phyloP scores from a whole-genome alignment of 306 rosid species.

The Argentina anserina region DNA sequence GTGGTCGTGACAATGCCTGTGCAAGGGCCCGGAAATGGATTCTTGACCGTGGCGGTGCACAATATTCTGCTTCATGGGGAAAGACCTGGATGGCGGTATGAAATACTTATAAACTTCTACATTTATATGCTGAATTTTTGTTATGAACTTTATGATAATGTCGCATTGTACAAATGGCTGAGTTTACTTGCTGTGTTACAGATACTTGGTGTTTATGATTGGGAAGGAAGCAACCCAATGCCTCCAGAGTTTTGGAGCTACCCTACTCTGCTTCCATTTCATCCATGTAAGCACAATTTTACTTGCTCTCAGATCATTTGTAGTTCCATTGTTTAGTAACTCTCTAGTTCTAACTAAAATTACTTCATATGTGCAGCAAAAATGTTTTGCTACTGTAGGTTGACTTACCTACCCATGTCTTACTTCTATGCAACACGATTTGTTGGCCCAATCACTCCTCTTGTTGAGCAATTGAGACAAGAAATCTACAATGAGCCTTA shows the following conservation, averaged over 20 bases:
- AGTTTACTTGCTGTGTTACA: conserved; percentile 4
- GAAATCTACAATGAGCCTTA: conserved; percentile 53
- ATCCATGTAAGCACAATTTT: conserved; percentile 45
- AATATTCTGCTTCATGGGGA: conserved; percentile 70
- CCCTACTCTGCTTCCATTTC: conserved; percentile 69
- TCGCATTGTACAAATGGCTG: background rate
- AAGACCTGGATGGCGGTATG: conserved; percentile 72
- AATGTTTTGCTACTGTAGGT: conserved; percentile 80
- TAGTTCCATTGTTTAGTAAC: background rate
- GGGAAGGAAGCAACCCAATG: conserved; percentile 82
- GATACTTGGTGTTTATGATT: conserved; percentile 73
- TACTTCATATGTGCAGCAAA: conserved; percentile 47
- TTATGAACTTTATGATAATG: background rate
- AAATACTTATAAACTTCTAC: too few species aligned
- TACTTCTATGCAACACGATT: conserved; percentile 69
- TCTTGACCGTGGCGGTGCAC: conserved; percentile 55
- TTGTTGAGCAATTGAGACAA: conserved; percentile 50
- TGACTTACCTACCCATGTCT: conserved; percentile 82
- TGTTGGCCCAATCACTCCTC: conserved; percentile 74
- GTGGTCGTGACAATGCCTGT: conserved; percentile 54
- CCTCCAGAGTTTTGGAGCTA: conserved; percentile 84
- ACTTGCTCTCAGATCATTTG: background rate
- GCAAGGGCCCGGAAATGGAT: conserved; percentile 65
- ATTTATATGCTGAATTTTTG: too few species aligned
- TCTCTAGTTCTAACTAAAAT: background rate